These are phyloP conservation scores for Epichloe hybrida DNA, from an alignment of 2,329 filamentous ascomycete species.

Conservation along the genomic window DNA sequence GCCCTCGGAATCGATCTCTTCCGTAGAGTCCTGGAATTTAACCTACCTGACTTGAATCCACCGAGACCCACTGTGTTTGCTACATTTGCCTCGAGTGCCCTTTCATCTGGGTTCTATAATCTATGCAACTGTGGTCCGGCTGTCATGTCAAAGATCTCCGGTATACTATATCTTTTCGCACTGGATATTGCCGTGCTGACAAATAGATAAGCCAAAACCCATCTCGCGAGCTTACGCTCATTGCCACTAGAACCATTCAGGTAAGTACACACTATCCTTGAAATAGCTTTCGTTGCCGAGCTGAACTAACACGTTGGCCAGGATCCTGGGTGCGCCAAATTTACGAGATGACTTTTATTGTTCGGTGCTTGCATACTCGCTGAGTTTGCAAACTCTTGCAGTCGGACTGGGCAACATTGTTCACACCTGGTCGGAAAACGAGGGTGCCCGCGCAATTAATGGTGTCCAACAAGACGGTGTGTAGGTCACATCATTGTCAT, in stretches of 20 bases:
- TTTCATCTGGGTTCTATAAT: neutral
- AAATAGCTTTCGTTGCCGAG: neutral
- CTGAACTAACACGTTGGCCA: conserved; percentile 15
- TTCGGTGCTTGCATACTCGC: conserved; percentile 75
- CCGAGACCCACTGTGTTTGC: neutral
- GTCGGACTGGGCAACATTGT: conserved; percentile 69
- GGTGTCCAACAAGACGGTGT: conserved; percentile 12
- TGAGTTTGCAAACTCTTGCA: conserved; percentile 60
- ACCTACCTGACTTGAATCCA: conserved; percentile 8
- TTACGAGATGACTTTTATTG: conserved; percentile 96
- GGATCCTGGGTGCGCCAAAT: conserved; percentile 75
- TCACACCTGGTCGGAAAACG: conserved; percentile 77
- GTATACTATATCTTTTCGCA: neutral
- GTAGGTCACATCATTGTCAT: conserved; percentile 76
- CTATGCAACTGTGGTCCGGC: neutral
- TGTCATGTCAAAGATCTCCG: neutral
- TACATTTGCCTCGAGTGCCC: conserved; percentile 12
- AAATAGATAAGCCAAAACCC: neutral
- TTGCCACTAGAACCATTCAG: conserved; percentile 67
- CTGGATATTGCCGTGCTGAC: neutral
- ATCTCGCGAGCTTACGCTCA: conserved; percentile 17
- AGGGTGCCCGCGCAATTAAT: conserved; percentile 43
- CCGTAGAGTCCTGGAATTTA: conserved; percentile 50
- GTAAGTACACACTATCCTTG: conserved; percentile 28
- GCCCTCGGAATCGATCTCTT: conserved; percentile 69